A percentile compares a stretch with the other conserved stretches of the same genome.
phyloP scores from a whole-genome alignment of 2,329 filamentous ascomycete genomes.

The Trichoderma koningii region DNA sequence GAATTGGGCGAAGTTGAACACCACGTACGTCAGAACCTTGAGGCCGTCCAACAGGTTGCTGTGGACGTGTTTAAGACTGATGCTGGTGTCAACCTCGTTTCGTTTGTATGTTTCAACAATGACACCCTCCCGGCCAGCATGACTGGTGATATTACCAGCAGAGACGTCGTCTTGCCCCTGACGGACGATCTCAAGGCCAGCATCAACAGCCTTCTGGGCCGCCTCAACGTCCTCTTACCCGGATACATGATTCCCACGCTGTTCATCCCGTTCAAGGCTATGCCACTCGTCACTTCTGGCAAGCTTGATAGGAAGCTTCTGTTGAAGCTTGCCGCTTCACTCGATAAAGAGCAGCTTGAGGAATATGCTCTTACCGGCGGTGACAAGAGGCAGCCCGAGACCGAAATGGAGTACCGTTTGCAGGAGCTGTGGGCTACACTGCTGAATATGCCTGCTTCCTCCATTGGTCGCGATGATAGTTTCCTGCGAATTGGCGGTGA shows the following conservation, averaged over 20 bases:
- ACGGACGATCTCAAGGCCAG: neutral
- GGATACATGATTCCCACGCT: slow-evolving; percentile 23
- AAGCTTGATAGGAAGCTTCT: slow-evolving; percentile 25
- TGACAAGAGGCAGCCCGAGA: slow-evolving; percentile 16
- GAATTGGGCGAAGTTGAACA: slow-evolving; percentile 27
- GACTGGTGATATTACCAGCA: neutral
- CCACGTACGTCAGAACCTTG: slow-evolving; percentile 6
- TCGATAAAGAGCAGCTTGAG: slow-evolving; percentile 1
- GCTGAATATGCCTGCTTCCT: slow-evolving; percentile 11
- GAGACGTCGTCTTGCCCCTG: slow-evolving; percentile 8
- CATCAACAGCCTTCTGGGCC: neutral
- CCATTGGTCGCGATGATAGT: slow-evolving; percentile 27
- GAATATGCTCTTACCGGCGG: slow-evolving; percentile 14
- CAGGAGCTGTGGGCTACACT: slow-evolving; percentile 21
- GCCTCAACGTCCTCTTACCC: slow-evolving; percentile 9
- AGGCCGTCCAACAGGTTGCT: slow-evolving; percentile 16
- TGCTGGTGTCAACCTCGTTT: slow-evolving; percentile 16
- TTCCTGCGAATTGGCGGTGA: slow-evolving; percentile 29
- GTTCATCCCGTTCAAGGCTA: slow-evolving; percentile 21
- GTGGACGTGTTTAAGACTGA: slow-evolving; percentile 24
- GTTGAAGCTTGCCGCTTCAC: slow-evolving; percentile 1
- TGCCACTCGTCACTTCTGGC: slow-evolving; percentile 23
- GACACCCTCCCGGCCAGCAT: slow-evolving; percentile 16
- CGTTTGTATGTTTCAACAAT: slow-evolving; percentile 22
- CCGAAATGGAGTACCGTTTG: slow-evolving; percentile 18